These are phyloP conservation scores for Colletotrichum echinochloae DNA, from an alignment of 2,329 filamentous ascomycete genomes.

Conservation along the genomic window DNA sequence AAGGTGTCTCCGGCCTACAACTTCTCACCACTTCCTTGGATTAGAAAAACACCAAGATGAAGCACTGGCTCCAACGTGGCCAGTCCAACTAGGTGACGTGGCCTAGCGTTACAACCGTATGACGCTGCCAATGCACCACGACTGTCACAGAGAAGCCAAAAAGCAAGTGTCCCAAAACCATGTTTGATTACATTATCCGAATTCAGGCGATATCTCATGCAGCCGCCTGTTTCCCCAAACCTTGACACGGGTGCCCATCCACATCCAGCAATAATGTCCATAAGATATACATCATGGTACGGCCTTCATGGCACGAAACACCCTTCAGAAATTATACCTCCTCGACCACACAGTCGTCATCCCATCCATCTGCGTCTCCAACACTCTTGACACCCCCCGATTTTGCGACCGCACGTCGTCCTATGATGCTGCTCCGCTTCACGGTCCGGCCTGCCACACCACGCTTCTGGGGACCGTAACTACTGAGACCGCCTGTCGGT, in stretches of 20 bases:
- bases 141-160: neutral
- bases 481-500: constrained; percentile 14
- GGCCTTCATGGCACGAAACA: neutral
- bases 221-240: constrained; percentile 4
- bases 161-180: neutral
- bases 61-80: neutral
- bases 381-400: neutral
- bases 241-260: neutral
- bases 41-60: neutral
- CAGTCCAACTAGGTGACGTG: too few relatives aligned
- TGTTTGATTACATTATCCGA: constrained; percentile 28
- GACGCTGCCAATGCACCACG: neutral
- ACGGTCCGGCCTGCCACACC: neutral
- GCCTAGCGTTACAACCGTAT: neutral
- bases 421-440: constrained; percentile 38
- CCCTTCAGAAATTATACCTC: neutral
- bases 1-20: neutral
- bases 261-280: neutral
- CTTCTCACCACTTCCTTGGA: neutral
- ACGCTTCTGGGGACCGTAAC: constrained; percentile 9
- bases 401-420: constrained; percentile 20
- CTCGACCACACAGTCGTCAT: neutral
- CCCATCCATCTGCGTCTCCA: neutral
- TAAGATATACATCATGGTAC: constrained; percentile 32
- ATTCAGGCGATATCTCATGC: constrained; percentile 10